Conservation (phyloP, 2,329 filamentous ascomycete species). For the Neurospora sp. region DNA sequence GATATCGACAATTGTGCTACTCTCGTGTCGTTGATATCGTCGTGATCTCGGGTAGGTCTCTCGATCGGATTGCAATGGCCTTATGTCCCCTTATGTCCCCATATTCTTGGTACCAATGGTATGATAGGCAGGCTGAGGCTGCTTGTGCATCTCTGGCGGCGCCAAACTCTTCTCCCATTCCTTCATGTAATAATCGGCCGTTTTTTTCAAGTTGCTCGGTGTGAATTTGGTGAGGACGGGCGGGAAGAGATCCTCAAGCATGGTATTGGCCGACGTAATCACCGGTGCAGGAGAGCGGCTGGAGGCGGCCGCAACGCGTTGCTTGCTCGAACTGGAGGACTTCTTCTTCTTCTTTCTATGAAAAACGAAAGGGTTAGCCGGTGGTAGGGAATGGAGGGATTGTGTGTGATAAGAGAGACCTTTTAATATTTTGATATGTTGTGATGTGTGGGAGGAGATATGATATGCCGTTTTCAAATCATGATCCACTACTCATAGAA, state of each 20-base stretch:
- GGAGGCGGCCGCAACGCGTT: slow-evolving; percentile 1
- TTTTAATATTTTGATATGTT: neutral
- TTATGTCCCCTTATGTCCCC: neutral
- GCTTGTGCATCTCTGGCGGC: slow-evolving; percentile 25
- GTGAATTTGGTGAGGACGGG: slow-evolving; percentile 61
- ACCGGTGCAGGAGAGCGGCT: slow-evolving; percentile 20
- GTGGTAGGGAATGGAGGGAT: slow-evolving; percentile 6
- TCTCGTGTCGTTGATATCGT: neutral
- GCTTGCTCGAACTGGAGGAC: slow-evolving; percentile 12
- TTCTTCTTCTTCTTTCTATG: slow-evolving; percentile 24
- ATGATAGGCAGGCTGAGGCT: neutral
- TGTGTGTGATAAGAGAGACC: neutral
- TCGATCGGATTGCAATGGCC: neutral
- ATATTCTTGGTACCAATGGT: neutral
- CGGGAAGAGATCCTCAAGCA: slow-evolving; percentile 47
- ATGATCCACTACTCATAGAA: neutral
- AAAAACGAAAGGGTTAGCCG: slow-evolving; percentile 5
- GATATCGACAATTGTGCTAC: neutral
- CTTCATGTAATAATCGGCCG: slow-evolving; percentile 76
- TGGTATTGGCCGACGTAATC: slow-evolving; percentile 21
- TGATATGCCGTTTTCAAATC: neutral
- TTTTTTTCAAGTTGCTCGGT: slow-evolving; percentile 69
- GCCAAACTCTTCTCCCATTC: slow-evolving; percentile 81
- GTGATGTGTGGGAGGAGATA: neutral
- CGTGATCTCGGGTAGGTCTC: neutral